Base-by-base conservation (phyloP, 352 stramenopile species). In the Globisporangium solare region DNA sequence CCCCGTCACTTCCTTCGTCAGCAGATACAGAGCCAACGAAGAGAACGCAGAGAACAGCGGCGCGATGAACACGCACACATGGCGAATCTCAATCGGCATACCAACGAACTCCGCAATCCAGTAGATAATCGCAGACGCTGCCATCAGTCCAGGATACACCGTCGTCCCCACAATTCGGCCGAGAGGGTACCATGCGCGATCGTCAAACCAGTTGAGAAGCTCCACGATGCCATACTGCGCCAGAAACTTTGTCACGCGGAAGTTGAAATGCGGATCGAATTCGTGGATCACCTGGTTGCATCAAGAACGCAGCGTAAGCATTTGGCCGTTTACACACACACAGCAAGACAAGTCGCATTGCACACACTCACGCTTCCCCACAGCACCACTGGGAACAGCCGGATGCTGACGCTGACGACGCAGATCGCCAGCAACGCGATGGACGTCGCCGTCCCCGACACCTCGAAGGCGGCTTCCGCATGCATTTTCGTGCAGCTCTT, bases 261-360 rank as follows among this genome's bases (percentile, higher is more conserved):
- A 99, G 71, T 99, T 99, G 73, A 99, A 99, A 66, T 98, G 98
- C 37, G 97, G 88, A 51, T 97, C 87, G 61, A 92, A 97, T 71
- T 97, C 88, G 51, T 97, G 86, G 66, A 97, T 97, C 42, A 97
- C 84, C 71, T 88, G 69, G 17, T 21, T 13, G 40, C 17, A 60
- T 0, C 6, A 52, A 32, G 37, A 14, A 48, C 7, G 18, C 3
- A 51, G 32, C 21, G 45, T 17, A 18, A 10, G 22, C 8, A 24
- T 39, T 3, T 46, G n/a, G 5, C n/a, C 17, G 46, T 2, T 20
- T 21, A 37, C 21, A 45, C 7, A 8, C 22, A 51, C 7, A 8
- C 22, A 51, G 46, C 41, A 47, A 15, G 5, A 17, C 12, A 46
- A 20, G 18, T 35, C 7, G 39, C 7, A 43, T n/a, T 43, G 39